Conservation (phyloP, 2,329 filamentous ascomycete species). For the Amesomyces nigricolor region DNA sequence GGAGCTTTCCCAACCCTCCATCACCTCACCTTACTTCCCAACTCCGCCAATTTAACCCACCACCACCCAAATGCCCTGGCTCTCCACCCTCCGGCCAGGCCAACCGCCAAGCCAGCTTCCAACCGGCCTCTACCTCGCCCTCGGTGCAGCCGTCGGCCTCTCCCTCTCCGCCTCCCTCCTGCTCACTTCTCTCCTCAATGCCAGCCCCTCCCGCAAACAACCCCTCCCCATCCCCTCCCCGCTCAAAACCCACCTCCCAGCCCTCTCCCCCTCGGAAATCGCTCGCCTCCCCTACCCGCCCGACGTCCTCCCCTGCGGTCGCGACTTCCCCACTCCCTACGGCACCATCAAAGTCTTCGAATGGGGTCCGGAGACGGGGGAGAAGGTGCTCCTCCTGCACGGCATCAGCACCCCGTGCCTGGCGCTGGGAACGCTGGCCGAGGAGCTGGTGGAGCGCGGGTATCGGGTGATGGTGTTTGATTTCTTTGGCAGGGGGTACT, state of each 20-base stretch:
- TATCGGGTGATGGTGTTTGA: slow-evolving; percentile 78
- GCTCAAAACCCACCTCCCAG: slow-evolving; percentile 37
- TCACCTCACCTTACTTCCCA: neutral
- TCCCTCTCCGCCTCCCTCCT: slow-evolving; percentile 4
- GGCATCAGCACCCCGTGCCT: slow-evolving; percentile 77
- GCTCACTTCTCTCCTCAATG: neutral
- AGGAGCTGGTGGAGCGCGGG: slow-evolving; percentile 52
- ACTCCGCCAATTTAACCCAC: neutral
- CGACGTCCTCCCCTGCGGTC: slow-evolving; percentile 61
- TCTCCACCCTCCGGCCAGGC: slow-evolving; percentile 6
- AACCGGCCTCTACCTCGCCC: slow-evolving; percentile 15
- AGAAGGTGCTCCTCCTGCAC: slow-evolving; percentile 70
- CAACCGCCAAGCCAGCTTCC: neutral
- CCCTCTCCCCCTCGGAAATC: slow-evolving; percentile 34
- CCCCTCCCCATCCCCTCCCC: slow-evolving; percentile 36
- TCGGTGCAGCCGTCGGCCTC: slow-evolving; percentile 16
- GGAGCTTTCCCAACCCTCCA: no score
- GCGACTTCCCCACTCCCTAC: slow-evolving; percentile 65
- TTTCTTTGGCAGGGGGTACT: slow-evolving; percentile 72
- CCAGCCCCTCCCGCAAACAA: neutral
- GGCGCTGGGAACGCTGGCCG: slow-evolving; percentile 60
- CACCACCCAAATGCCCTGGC: slow-evolving; percentile 14
- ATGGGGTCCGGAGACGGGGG: slow-evolving; percentile 67
- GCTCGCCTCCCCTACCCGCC: slow-evolving; percentile 57
- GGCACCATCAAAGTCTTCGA: slow-evolving; percentile 71